Percentiles rank a stretch among this genome's conserved stretches.
Conservation (phyloP, 805 yeast species). For the Teunomyces lycoperdinae region DNA sequence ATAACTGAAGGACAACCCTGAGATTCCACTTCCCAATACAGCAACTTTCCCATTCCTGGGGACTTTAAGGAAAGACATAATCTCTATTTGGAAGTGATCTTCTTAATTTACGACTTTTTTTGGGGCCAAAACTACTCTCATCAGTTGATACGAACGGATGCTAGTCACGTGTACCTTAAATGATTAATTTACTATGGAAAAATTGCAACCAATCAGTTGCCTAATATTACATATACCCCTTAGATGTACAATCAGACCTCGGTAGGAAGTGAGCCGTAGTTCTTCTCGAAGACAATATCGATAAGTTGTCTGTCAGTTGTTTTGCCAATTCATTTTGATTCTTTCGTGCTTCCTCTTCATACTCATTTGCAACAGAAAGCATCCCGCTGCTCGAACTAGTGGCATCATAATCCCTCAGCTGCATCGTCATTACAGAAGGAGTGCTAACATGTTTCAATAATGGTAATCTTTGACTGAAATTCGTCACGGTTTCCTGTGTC, state of each 20-base stretch:
- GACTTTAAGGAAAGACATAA: neutral
- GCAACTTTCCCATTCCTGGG: slow-evolving; percentile 48
- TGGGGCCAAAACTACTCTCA: neutral
- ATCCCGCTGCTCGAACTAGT: neutral
- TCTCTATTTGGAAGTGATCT: neutral
- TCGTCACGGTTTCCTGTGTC: slow-evolving; percentile 13
- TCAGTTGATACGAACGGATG: neutral
- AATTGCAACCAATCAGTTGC: neutral
- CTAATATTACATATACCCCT: neutral
- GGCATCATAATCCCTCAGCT: neutral
- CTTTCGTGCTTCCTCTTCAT: neutral
- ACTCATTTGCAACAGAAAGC: neutral
- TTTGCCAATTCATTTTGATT: slow-evolving; percentile 6
- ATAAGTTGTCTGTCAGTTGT: slow-evolving; percentile 24
- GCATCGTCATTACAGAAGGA: slow-evolving; percentile 5
- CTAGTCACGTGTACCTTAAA: neutral
- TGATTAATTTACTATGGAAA: neutral
- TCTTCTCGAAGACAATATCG: slow-evolving; percentile 16
- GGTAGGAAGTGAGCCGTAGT: neutral
- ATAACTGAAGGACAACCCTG: slow-evolving; percentile 75
- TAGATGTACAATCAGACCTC: neutral
- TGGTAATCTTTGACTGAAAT: slow-evolving; percentile 26
- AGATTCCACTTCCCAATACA: slow-evolving; percentile 84
- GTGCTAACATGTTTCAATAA: slow-evolving; percentile 23
- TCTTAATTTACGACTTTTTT: neutral